Base-by-base conservation (phyloP, 176 grass and related monocot species). In the Themeda triandra region DNA sequence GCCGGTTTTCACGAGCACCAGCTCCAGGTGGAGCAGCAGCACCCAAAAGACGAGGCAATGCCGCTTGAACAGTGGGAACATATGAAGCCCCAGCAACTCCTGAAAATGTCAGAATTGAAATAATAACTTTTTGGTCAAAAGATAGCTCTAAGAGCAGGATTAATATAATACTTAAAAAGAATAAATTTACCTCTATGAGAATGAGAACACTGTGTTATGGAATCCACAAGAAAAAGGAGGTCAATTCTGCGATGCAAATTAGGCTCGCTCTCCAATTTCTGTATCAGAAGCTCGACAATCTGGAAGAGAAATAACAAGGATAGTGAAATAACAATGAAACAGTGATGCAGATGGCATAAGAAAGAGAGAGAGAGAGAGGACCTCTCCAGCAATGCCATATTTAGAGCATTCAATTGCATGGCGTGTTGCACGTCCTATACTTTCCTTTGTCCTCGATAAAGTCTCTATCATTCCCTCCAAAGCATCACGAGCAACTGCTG, bases 401-500 rank as follows among this genome's bases (percentile, higher is more conserved):
- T 96, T 99, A 46, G 91, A 87, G 89, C 96, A 99, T 42, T 99
- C 96, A 37, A 99, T 96, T 54, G 96, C 96, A 78, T 87, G 93
- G 49, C 93, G 89, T 71, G 93, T 96, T 86, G 96, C 96, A 87
- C 96, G 96, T 39, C 93, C 91, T 89, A 99, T 99, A 81, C 96
- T 99, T 58, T 99, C 96, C 30, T 99, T 99, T 83, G 93, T 99
- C 86, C 96, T 95, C 11, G 96, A 95, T 66, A 99, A 85, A 48
- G 96, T 92, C 86, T 99, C 96, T 90, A 99, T 83, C 94, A 95
- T 95, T 83, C 93, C 91, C 86, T 99, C 96, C 48, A 99, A 84
- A 75, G 94, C 71, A 86, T 94, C 96, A 75, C 90, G 93, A 67
- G 93, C 93, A 92, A 93, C 83, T 45, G 74, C 91, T 78, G 89